Evolutionary conservation across 179 eudicot genomes (phyloP).

Genomic region (Amaranthus tricolor): DNA sequence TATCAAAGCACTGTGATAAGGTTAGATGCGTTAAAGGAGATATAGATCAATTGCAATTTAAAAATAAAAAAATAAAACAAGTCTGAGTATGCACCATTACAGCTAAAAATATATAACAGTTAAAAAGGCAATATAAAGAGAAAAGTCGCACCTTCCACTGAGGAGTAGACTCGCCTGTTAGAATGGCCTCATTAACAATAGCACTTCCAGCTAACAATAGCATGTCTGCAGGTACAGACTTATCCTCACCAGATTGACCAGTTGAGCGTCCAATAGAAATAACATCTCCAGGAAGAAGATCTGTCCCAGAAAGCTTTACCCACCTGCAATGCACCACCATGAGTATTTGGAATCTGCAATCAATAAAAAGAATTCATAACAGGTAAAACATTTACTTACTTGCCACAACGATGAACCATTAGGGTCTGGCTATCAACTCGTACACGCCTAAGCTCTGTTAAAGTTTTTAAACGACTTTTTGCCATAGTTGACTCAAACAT

Average conservation of each 20-base stretch:
- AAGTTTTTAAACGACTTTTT: conserved; percentile 89
- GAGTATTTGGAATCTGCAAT: conserved; percentile 17
- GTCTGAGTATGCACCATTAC: background rate
- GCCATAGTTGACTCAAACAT: conserved; percentile 99
- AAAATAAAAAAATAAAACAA: too few species aligned
- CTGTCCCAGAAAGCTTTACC: conserved; percentile 86
- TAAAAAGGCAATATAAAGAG: conserved; percentile 12
- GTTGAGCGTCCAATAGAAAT: conserved; percentile 91
- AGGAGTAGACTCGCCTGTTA: conserved; percentile 99
- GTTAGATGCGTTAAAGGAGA: background rate
- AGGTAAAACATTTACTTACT: conserved; percentile 50
- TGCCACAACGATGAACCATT: conserved; percentile 94
- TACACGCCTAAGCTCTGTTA: conserved; percentile 95
- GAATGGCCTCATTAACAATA: conserved; percentile 95
- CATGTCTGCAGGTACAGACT: conserved; percentile 97
- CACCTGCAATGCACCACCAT: conserved; percentile 53
- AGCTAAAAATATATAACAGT: background rate
- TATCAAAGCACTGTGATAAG: too few species aligned
- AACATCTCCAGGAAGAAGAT: conserved; percentile 97
- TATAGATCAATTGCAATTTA: too few species aligned
- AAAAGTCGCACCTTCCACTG: conserved; percentile 85
- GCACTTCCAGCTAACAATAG: conserved; percentile 90
- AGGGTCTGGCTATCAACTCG: conserved; percentile 86
- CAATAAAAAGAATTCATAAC: conserved; percentile 8
- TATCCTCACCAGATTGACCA: conserved; percentile 86